These are phyloP conservation scores for Penicillium lividum DNA, from an alignment of 495 filamentous ascomycete genomes.

Conservation along the genomic window DNA sequence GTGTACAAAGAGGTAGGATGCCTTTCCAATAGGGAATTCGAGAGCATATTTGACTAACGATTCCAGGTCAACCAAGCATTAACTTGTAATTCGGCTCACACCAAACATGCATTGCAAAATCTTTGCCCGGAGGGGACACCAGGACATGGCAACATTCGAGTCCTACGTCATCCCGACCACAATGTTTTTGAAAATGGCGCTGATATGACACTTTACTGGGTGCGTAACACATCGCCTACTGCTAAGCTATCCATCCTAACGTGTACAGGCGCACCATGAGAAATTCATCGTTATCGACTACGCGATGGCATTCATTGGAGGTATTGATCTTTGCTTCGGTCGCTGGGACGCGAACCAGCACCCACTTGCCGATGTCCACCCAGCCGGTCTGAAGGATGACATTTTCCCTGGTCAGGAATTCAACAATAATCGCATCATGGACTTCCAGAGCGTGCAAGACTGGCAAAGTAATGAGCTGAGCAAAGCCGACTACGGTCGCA, in stretches of 20 bases:
- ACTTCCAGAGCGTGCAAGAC: slow-evolving; percentile 86
- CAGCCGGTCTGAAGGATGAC: slow-evolving; percentile 76
- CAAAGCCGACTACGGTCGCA: slow-evolving; percentile 88
- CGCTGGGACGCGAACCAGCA: slow-evolving; percentile 90
- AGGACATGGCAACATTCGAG: slow-evolving; percentile 81
- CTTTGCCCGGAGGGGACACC: slow-evolving; percentile 78
- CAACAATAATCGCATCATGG: slow-evolving; percentile 94
- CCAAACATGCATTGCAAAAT: slow-evolving; percentile 80
- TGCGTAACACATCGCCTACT: slow-evolving; percentile 17
- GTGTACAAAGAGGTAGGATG: slow-evolving; percentile 78
- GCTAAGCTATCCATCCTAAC: background rate
- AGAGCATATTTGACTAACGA: background rate
- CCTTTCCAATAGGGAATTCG: background rate
- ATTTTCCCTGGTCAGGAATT: slow-evolving; percentile 96
- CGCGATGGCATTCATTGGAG: slow-evolving; percentile 84
- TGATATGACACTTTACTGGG: slow-evolving; percentile 98
- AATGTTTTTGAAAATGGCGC: slow-evolving; percentile 91
- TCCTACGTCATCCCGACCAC: slow-evolving; percentile 95
- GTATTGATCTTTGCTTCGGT: slow-evolving; percentile 94
- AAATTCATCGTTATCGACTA: slow-evolving; percentile 97
- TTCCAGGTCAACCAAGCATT: slow-evolving; percentile 67
- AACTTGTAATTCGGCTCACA: slow-evolving; percentile 90
- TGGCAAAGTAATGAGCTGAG: slow-evolving; percentile 93
- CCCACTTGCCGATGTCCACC: slow-evolving; percentile 82
- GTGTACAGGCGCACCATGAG: slow-evolving; percentile 77